Base-by-base conservation (phyloP, 2,329 filamentous ascomycete genomes). In the Clonostachys sp. region DNA sequence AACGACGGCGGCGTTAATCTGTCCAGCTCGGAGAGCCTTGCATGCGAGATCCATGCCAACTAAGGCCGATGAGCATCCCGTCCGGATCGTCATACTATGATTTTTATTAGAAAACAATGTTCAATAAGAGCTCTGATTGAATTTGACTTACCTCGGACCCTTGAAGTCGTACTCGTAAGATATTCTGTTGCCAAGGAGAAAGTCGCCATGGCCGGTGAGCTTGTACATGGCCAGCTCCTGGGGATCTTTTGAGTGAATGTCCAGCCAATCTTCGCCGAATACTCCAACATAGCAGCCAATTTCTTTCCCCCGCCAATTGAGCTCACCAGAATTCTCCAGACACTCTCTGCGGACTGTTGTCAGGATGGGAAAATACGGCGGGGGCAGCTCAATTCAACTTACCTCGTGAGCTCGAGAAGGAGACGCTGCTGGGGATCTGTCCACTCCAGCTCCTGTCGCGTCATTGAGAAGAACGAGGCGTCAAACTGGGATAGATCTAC, bases 391-490 rank as follows among this genome's bases (percentile, higher is more conserved):
- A 30, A 30, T 30, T 30, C n/a, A 3, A 30, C 24, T 30, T 30
- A 30, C 24, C 24, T 30, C 3, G 24, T 30, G 9, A 30, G 24
- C 24, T 39, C 36, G 10, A 39, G 36, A 7, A 39, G 36, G 7
- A n/a, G 36, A 8, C 36, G 36, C 36, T 39, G 36, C 36, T 39
- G 36, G 14, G 36, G 36, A 18, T 39, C 36, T n/a, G 14, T n/a
- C 14, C 17, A 18, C 36, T 39, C 36, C 14, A 39, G 36, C 36
- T 39, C 36, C 36, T 54, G 61, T 40, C 71, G 68, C 2, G 52
- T 49, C 13, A 58, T 50, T 40, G 60, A 57, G 54, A 74, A 74
- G 54, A 73, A 70, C 6, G 51, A 48, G 1, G 62, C 34, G 52
- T 72, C 68, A 13, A 54, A 46, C 5, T 54, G 61, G 18, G 59